These are phyloP conservation scores for Penicillium sp. DNA, from an alignment of 2,329 filamentous ascomycete species.

Conservation along the genomic window DNA sequence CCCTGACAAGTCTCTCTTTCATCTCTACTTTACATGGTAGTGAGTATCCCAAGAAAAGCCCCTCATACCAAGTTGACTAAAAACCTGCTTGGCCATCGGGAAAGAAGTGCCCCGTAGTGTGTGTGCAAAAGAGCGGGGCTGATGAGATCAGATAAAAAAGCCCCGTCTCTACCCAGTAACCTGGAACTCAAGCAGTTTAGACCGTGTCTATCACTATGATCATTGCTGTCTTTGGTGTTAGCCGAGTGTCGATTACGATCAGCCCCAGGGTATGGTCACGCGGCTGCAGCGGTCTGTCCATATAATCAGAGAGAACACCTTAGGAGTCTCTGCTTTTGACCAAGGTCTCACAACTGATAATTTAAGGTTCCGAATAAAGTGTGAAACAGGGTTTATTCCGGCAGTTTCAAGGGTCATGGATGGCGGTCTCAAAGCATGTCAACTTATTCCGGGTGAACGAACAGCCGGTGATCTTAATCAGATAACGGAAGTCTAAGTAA, in stretches of 20 bases:
- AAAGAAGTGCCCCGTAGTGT: background rate
- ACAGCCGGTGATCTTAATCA: conserved; percentile 10
- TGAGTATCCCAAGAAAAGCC: too few relatives aligned
- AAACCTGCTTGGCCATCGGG: too few relatives aligned
- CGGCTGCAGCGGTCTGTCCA: background rate
- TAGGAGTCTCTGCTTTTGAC: background rate
- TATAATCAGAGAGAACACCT: background rate
- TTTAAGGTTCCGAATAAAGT: background rate
- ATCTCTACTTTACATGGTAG: too few relatives aligned
- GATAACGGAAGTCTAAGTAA: conserved; percentile 5
- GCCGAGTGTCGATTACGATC: background rate
- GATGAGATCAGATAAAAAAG: background rate
- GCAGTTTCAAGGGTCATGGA: background rate
- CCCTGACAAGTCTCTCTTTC: too few relatives aligned
- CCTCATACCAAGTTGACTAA: too few relatives aligned
- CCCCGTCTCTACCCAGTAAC: background rate
- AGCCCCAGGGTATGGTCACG: background rate
- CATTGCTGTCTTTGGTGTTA: background rate
- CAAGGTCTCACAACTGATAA: background rate
- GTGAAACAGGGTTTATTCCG: background rate
- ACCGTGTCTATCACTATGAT: background rate
- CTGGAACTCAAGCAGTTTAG: background rate
- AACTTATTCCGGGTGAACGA: background rate
- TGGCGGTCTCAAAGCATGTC: background rate
- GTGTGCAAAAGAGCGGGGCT: background rate